Conservation (phyloP, 176 grass and related monocot genomes). For the Pontederia paniculata region DNA sequence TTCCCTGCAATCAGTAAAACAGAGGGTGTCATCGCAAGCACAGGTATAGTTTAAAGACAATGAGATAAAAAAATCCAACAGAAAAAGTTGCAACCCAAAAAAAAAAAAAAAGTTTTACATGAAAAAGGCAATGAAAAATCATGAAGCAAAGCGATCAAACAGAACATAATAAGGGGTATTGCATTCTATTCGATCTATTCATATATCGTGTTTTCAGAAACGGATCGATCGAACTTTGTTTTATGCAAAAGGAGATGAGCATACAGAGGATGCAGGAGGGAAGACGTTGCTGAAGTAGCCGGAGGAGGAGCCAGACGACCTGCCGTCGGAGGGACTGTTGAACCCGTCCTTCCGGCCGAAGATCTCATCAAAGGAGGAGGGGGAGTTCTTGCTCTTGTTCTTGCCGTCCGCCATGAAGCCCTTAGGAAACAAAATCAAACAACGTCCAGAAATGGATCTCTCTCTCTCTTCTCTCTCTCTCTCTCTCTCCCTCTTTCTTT, state of each 20-base stretch:
- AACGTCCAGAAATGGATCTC: no score
- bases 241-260: not conserved
- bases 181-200: no score
- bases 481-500: no score
- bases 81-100: no score
- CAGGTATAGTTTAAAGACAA: not conserved
- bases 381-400: not conserved
- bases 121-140: no score
- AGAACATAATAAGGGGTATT: no score
- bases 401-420: not conserved
- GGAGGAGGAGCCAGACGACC: not conserved
- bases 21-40: not conserved
- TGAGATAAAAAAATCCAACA: not conserved
- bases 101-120: no score
- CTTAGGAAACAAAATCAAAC: no score
- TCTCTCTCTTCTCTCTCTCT: no score
- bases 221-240: no score
- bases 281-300: conserved; percentile 21
- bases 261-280: conserved; percentile 5
- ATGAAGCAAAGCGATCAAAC: no score
- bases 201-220: no score
- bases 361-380: not conserved
- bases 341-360: not conserved
- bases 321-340: not conserved
- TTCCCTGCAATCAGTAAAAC: not conserved